Conservation (phyloP, 495 filamentous ascomycete genomes). For the Arthonia radiata region DNA sequence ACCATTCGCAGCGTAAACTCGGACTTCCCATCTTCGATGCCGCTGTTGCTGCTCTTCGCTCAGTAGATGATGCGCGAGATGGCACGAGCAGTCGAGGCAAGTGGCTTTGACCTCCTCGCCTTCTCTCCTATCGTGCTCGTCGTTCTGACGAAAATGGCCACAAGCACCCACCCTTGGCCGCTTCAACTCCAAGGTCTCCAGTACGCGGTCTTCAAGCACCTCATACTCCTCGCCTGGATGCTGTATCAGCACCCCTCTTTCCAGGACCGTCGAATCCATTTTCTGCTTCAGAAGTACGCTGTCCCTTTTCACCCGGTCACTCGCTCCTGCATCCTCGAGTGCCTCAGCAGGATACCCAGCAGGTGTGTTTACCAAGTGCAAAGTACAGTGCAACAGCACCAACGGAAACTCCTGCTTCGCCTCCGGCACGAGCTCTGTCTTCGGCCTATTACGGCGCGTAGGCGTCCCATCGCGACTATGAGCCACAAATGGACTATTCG, state of each 20-base stretch:
- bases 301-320: conserved; percentile 35
- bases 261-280: conserved; percentile 48
- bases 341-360: conserved; percentile 36
- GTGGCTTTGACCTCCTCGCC: conserved; percentile 16
- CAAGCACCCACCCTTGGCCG: conserved; percentile 48
- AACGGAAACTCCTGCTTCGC: conserved; percentile 44
- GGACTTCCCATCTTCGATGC: conserved; percentile 45
- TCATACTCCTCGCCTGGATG: conserved; percentile 85
- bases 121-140: conserved; percentile 4
- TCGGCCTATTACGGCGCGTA: no score
- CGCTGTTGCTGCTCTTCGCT: background rate
- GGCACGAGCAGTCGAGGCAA: conserved; percentile 16
- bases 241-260: conserved; percentile 63
- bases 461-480: no score
- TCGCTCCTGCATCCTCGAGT: conserved; percentile 30
- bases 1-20: conserved; percentile 81
- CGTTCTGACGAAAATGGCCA: conserved; percentile 36
- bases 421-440: no score
- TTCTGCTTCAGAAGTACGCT: conserved; percentile 58
- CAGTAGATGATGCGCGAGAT: background rate
- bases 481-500: no score
- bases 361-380: conserved; percentile 48
- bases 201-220: conserved; percentile 69
- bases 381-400: conserved; percentile 66
- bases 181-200: conserved; percentile 65